Conservation (phyloP, 768 basidiomycete genomes). For the Clitopilus hobsonii region DNA sequence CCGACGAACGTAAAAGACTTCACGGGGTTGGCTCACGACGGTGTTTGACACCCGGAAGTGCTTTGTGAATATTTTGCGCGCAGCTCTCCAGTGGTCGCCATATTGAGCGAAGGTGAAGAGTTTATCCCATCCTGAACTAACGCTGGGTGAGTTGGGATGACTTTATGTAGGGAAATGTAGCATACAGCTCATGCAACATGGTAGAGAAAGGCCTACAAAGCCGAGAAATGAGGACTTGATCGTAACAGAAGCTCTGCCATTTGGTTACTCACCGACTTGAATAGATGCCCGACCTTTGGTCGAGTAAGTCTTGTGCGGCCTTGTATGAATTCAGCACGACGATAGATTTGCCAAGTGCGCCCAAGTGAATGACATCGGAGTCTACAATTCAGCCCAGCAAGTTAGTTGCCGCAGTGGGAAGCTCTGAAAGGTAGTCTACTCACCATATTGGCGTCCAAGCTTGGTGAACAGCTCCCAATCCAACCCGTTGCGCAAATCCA, state of each 20-base stretch:
- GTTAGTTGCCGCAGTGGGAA: not conserved
- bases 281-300: constrained; percentile 22
- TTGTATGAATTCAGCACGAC: constrained; percentile 25
- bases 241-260: not conserved
- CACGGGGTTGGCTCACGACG: not conserved
- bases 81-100: not conserved
- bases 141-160: not conserved
- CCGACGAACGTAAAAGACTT: not conserved
- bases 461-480: not conserved
- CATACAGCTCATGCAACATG: not conserved
- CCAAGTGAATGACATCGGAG: not conserved
- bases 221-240: not conserved
- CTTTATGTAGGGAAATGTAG: not conserved
- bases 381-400: not conserved
- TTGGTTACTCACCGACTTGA: constrained; percentile 3
- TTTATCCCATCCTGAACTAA: not conserved
- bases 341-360: constrained; percentile 13
- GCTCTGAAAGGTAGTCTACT: not conserved
- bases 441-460: not conserved
- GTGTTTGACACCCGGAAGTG: not conserved
- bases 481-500: constrained; percentile 18
- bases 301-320: constrained; percentile 27
- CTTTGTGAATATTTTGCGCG: not conserved
- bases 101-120: not conserved
- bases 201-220: not conserved